Evolutionary conservation across 2,329 filamentous ascomycete genomes (phyloP).

Genomic region (Erysiphe pulchra): DNA sequence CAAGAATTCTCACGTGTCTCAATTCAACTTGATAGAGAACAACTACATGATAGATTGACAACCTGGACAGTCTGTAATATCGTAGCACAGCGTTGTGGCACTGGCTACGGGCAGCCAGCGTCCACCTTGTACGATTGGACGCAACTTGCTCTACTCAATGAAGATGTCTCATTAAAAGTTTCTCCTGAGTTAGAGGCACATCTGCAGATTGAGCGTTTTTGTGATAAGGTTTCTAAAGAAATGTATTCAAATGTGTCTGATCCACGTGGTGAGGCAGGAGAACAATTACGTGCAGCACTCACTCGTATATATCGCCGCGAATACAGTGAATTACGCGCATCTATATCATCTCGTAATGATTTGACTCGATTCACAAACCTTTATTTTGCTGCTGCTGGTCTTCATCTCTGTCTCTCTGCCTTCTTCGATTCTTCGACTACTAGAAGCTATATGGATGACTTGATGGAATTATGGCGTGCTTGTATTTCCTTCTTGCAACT

Average conservation of each 20-base stretch:
- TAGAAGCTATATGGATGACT: constrained; percentile 44
- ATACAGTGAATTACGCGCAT: constrained; percentile 34
- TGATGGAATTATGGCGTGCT: constrained; percentile 51
- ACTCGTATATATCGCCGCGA: constrained; percentile 41
- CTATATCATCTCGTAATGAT: constrained; percentile 27
- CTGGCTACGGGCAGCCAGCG: constrained; percentile 59
- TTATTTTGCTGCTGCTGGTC: constrained; percentile 43
- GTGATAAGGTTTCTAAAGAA: constrained; percentile 52
- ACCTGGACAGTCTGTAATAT: constrained; percentile 76
- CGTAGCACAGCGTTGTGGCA: constrained; percentile 58
- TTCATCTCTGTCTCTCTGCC: constrained; percentile 53
- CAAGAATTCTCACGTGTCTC: constrained; percentile 61
- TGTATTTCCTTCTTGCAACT: constrained; percentile 41
- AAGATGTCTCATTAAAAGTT: constrained; percentile 27
- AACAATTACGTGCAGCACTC: constrained; percentile 39
- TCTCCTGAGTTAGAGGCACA: constrained; percentile 38
- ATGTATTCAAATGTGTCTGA: constrained; percentile 59
- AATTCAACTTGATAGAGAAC: constrained; percentile 51
- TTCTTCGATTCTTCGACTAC: constrained; percentile 59
- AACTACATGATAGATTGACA: constrained; percentile 50
- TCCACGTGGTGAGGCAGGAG: constrained; percentile 39
- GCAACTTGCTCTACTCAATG: constrained; percentile 31
- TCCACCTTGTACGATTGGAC: constrained; percentile 58
- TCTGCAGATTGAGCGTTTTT: constrained; percentile 47
- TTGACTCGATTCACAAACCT: constrained; percentile 33